Percentiles rank a stretch among this genome's conserved stretches.
Evolutionary conservation across 768 basidiomycete species (phyloP).

Genomic region (Crassisporium funariophilum): DNA sequence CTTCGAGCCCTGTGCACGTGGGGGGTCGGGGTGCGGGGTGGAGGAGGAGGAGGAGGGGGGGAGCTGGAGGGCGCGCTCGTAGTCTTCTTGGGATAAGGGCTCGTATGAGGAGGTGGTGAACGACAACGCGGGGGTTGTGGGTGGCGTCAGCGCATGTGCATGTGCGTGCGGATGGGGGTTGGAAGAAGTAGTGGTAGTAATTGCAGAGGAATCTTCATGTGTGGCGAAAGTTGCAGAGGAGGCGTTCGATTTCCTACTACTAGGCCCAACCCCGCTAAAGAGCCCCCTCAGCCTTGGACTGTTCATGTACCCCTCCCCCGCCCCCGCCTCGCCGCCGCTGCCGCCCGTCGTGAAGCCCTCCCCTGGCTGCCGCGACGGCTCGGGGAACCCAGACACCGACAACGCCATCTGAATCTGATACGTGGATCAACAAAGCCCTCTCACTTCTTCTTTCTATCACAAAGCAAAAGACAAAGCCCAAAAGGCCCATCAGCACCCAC

Average conservation of each 20-base stretch:
- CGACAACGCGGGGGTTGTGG: constrained; percentile 12
- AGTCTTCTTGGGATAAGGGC: constrained; percentile 19
- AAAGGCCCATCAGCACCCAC: too few relatives aligned
- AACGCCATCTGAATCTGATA: constrained; percentile 35
- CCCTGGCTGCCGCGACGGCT: constrained; percentile 30
- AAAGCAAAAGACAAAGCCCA: too few relatives aligned
- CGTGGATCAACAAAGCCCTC: too few relatives aligned
- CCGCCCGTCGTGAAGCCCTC: constrained; percentile 17
- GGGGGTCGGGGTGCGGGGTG: constrained; percentile 9
- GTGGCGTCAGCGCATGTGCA: constrained; percentile 13
- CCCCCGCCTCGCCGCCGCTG: constrained; percentile 11
- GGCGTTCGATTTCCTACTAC: constrained; percentile 21
- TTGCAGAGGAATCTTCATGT: too few relatives aligned
- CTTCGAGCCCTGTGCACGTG: constrained; percentile 17
- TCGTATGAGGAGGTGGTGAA: constrained; percentile 20
- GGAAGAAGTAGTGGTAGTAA: constrained; percentile 8
- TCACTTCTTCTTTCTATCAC: too few relatives aligned
- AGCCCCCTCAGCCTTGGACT: constrained; percentile 27
- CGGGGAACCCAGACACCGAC: constrained; percentile 40
- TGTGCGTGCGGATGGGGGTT: too few relatives aligned
- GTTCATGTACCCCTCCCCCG: constrained; percentile 16
- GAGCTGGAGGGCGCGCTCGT: constrained; percentile 26
- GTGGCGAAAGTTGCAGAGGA: constrained; percentile 15
- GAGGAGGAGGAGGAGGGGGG: too few relatives aligned
- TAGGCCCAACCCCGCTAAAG: constrained; percentile 19